These are phyloP conservation scores for Crotalaria pallida DNA, from an alignment of 306 rosid genomes.

Conservation along the genomic window DNA sequence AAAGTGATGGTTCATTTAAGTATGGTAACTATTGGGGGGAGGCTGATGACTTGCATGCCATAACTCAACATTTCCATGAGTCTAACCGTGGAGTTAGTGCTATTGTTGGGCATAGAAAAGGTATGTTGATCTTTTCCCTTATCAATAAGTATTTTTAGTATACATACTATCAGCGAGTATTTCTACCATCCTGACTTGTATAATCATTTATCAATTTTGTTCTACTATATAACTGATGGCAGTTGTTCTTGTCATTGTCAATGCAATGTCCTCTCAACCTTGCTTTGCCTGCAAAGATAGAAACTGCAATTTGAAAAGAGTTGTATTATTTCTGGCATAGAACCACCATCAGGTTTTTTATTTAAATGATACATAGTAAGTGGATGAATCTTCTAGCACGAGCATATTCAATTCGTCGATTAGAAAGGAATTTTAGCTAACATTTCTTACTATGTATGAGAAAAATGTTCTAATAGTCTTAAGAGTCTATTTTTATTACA, in stretches of 20 bases:
- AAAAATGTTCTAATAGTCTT: too few relatives aligned
- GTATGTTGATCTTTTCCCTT: slow-evolving; percentile 36
- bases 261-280: background rate
- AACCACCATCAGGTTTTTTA: background rate
- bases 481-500: too few relatives aligned
- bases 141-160: background rate
- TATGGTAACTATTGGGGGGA: slow-evolving; percentile 61
- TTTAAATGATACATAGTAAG: background rate
- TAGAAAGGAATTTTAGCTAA: background rate
- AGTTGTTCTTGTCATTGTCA: background rate
- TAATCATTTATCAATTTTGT: background rate
- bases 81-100: slow-evolving; percentile 47
- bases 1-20: slow-evolving; percentile 78
- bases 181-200: background rate
- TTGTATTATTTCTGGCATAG: background rate
- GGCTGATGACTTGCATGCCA: slow-evolving; percentile 70
- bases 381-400: slow-evolving; percentile 2
- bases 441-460: too few relatives aligned
- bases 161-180: background rate
- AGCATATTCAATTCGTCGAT: background rate
- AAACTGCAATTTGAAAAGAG: background rate
- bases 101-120: slow-evolving; percentile 87
- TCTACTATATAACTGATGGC: background rate
- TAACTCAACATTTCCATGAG: slow-evolving; percentile 50
- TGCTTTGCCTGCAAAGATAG: background rate